Evolutionary conservation across 1,284 basidiomycete species (phyloP).

Genomic region (Quambalaria eucalypti): DNA sequence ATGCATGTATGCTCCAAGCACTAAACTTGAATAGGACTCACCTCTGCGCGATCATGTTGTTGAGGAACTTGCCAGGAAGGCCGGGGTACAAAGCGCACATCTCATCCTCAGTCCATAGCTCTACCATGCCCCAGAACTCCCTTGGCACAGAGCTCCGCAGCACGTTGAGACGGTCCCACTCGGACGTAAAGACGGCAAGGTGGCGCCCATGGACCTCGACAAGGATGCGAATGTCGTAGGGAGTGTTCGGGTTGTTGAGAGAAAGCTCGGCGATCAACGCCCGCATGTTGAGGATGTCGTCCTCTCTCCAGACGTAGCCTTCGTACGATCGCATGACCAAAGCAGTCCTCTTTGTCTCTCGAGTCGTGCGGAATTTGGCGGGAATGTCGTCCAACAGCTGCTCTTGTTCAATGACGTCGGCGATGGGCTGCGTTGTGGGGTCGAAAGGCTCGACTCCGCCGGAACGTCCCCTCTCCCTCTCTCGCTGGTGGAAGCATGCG

Average conservation of each 20-base stretch:
- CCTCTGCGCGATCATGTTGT: conserved; percentile 45
- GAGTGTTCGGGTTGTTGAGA: conserved; percentile 45
- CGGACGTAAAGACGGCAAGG: conserved; percentile 44
- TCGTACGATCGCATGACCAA: conserved; percentile 44
- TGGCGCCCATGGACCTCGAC: conserved; percentile 43
- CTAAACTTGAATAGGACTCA: no score
- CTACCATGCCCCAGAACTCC: conserved; percentile 47
- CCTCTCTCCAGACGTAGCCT: conserved; percentile 46
- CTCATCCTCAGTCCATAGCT: conserved; percentile 46
- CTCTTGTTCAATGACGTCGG: conserved; percentile 10
- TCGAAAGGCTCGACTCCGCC: conserved; percentile 27
- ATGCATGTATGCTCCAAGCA: no score
- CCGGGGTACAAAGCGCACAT: conserved; percentile 46
- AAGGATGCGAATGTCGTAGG: conserved; percentile 45
- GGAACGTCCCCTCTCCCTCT: conserved; percentile 35
- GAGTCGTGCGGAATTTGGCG: conserved; percentile 28
- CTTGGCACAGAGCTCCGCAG: conserved; percentile 40
- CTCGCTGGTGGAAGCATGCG: conserved; percentile 38
- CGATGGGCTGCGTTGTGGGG: conserved; percentile 8
- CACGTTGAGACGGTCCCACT: conserved; percentile 46
- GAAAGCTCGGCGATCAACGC: conserved; percentile 45
- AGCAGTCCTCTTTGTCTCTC: conserved; percentile 42
- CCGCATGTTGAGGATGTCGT: conserved; percentile 46
- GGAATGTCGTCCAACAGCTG: conserved; percentile 3
- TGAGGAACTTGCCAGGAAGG: conserved; percentile 43